Base-by-base conservation (phyloP, 805 yeast genomes). In the Candida dajiaensis region DNA sequence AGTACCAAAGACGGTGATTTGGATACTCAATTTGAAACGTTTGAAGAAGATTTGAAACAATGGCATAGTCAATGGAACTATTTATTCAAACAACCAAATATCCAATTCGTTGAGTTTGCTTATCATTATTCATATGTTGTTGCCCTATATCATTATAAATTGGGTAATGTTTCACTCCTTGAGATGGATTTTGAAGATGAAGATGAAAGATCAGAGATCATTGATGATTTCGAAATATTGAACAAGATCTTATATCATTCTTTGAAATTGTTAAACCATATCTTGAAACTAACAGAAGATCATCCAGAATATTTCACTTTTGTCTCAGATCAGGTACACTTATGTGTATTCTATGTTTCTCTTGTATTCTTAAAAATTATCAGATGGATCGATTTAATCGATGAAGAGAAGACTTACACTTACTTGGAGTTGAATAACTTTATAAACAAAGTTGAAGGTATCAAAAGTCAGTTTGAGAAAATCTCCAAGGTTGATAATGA, bases 1-100 rank as follows among this genome's bases (percentile, higher is more conserved):
- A 33, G 26, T 23, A 11, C 38, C 7, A 33, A 16, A 31, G 41
- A 42, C 15, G 36, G 36, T 18, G 41, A 37, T 5, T 11, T 46
- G 8, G 42, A 41, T n/a, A 37, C 47, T 42, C 54, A 56, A 38
- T 45, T 70, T 68, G 48, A 57, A 48, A 21, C 65, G 3, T 77
- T 74, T 21, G 65, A 68, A 37, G 71, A 66, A 4, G 85, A 80
- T 47, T 62, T 83, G n/a, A 66, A 64, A 23, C 57, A 60, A 5
- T 86, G 94, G 94, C 68, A 73, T 47, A 77, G 75, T 3, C 82
- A 80, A 57, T 85, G 92, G 92, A 78, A 74, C 39, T 77, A 78
- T 54, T 63, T 85, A 22, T 78, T 84, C 60, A 75, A 76, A 42
- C 89, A 84, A 61, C 85, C 89, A 1, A 78, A 83, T 2, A 71